Evolutionary conservation across 768 basidiomycete genomes (phyloP).

Genomic region (Zangia roseola): DNA sequence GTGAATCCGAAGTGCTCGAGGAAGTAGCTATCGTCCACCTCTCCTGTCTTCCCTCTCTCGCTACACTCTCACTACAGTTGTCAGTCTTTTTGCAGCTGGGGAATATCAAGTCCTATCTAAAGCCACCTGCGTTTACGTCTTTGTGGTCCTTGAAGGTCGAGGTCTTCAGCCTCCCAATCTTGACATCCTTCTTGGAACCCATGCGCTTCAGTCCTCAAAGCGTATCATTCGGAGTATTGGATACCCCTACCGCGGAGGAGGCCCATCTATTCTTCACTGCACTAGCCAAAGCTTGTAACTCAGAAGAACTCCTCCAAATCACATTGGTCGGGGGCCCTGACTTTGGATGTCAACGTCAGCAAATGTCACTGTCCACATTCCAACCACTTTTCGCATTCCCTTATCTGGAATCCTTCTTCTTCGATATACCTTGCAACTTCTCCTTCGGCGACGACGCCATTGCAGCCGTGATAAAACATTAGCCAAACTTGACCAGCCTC

Average conservation of each 20-base stretch:
- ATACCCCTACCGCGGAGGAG: conserved; percentile 14
- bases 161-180: conserved; percentile 5
- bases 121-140: conserved; percentile 16
- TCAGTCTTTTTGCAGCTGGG: conserved; percentile 13
- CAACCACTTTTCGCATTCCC: too few species aligned
- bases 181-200: conserved; percentile 21
- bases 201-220: conserved; percentile 14
- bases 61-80: conserved; percentile 16
- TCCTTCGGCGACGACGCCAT: conserved; percentile 21
- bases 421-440: conserved; percentile 21
- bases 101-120: conserved; percentile 12
- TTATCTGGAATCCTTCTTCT: conserved; percentile 9
- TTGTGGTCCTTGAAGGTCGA: conserved; percentile 9
- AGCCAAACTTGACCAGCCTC: conserved; percentile 14
- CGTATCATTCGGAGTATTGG: conserved; percentile 16
- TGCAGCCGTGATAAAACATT: conserved; percentile 14
- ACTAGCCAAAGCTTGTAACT: conserved; percentile 10
- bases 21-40: conserved; percentile 24
- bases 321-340: conserved; percentile 7
- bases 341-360: background rate
- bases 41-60: conserved; percentile 18
- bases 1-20: conserved; percentile 20
- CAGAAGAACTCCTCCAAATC: conserved; percentile 5
- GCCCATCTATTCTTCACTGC: conserved; percentile 23
- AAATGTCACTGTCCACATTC: conserved; percentile 15